Evolutionary conservation across 768 basidiomycete genomes (phyloP).

Genomic region (Lanmaoa pseudosensibilis): DNA sequence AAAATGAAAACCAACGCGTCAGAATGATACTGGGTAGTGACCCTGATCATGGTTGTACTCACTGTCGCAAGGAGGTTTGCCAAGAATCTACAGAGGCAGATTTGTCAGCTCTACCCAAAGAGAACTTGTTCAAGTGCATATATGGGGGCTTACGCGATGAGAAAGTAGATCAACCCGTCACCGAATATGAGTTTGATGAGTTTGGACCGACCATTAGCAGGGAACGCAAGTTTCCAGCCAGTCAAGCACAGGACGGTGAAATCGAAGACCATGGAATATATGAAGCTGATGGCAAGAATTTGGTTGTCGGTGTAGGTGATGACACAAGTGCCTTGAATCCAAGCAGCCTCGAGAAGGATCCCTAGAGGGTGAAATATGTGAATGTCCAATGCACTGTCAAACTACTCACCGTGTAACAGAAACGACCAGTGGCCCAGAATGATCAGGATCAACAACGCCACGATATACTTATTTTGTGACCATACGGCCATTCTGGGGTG

Average conservation of each 20-base stretch:
- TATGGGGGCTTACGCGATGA: constrained; percentile 56
- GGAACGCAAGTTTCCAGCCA: constrained; percentile 56
- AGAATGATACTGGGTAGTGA: not conserved
- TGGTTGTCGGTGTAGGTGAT: constrained; percentile 60
- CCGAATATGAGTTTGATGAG: constrained; percentile 66
- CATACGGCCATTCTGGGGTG: constrained; percentile 64
- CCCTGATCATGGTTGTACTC: constrained; percentile 2
- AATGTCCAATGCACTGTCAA: not conserved
- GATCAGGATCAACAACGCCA: constrained; percentile 49
- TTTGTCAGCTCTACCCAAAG: constrained; percentile 1
- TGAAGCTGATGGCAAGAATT: constrained; percentile 64
- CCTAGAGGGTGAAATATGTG: constrained; percentile 35
- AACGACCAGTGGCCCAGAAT: constrained; percentile 75
- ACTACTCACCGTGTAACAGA: constrained; percentile 55
- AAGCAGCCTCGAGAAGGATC: constrained; percentile 57
- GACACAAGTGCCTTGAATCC: constrained; percentile 51
- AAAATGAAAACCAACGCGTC: not conserved
- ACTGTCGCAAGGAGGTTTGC: constrained; percentile 61
- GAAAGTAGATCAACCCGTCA: constrained; percentile 73
- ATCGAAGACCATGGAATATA: constrained; percentile 76
- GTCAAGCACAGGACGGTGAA: constrained; percentile 61
- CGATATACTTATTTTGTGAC: constrained; percentile 56
- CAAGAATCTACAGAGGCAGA: constrained; percentile 50
- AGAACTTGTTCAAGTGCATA: not conserved
- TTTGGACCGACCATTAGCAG: constrained; percentile 48